phyloP scores from a whole-genome alignment of 306 rosid genomes.

The Vachellia pachyceras region DNA sequence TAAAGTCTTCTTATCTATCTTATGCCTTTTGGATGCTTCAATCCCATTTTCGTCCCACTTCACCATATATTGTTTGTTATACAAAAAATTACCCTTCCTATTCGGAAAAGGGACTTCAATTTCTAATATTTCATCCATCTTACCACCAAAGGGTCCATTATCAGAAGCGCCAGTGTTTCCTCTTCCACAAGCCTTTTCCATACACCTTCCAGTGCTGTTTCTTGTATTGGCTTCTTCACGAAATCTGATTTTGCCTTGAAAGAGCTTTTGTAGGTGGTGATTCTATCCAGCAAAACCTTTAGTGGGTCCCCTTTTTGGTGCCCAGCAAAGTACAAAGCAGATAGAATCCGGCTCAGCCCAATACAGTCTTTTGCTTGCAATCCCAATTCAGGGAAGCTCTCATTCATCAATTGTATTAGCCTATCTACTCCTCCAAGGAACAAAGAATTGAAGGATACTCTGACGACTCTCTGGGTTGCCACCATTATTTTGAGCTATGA shows the following conservation, averaged over 20 bases:
- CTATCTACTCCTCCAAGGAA: conserved; percentile 53
- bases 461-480: conserved; percentile 24
- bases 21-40: conserved; percentile 44
- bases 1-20: conserved; percentile 50
- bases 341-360: conserved; percentile 66
- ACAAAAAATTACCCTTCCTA: conserved; percentile 44
- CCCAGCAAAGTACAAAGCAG: conserved; percentile 49
- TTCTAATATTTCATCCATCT: conserved; percentile 48
- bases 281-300: conserved; percentile 53
- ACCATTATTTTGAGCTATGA: conserved; percentile 30
- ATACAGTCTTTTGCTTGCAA: conserved; percentile 58
- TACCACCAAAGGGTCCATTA: conserved; percentile 52
- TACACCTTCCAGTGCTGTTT: conserved; percentile 43
- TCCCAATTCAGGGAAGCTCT: conserved; percentile 58
- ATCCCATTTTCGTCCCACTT: conserved; percentile 48
- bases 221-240: conserved; percentile 53
- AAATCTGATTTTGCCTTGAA: conserved; percentile 73
- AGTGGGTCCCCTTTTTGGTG: conserved; percentile 34
- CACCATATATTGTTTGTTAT: conserved; percentile 54
- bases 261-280: conserved; percentile 40
- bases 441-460: conserved; percentile 41
- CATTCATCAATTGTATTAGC: conserved; percentile 50
- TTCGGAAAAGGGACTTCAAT: conserved; percentile 52
- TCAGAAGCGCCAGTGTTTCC: conserved; percentile 34
- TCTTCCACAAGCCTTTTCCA: conserved; percentile 59